Evolutionary conservation across 495 filamentous ascomycete species (phyloP), one percentile per base, ranked within the genome.

Genomic region (Platismatia glauca): DNA sequence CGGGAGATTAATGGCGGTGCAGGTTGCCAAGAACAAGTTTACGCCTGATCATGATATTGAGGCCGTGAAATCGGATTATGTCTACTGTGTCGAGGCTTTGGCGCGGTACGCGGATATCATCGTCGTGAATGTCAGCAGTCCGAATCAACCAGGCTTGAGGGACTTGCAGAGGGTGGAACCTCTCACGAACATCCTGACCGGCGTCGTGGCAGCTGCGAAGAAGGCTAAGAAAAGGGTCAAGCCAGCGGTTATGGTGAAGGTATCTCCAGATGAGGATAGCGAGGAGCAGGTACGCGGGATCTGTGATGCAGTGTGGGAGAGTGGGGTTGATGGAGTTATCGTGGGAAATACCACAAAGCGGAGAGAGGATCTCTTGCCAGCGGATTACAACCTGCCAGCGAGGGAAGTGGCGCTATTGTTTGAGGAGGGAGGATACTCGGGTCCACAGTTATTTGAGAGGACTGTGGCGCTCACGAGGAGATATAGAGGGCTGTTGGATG

Each of bases 271-370:
- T 63, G 93, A 96, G 76, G 91, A 96, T 70, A 80, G 84, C 7
- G 82, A 90, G 43, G 81, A 83, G 50, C 89, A 97, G 68, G 82
- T 98, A 59, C 78, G 82, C 29, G 94, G 91, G 5, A 95, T 97
- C 55, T 93, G 90, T 66, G 81, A 90, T 56, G 94, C 94, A 0
- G 85, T 97, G 41, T 88, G 85, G 81, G 79, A 80, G 46, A 86
- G 88, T 50, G 91, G 91, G 13, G 90, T 97, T 7, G 90, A 95
- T 64, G 94, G 94, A 0, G 86, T 98, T 7, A 95, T 97, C 67
- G 93, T 98, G n/a, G 93, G 91, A 0, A 98, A 98, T 74, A 98
- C 94, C 0, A 98, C 94, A 4, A 95, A 91, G 73, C 80, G 82
- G 62, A 81, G 94, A 16, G 83, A 87, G 3, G 84, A 82, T 5